These are phyloP conservation scores for Arxiozyma slooffiae DNA, from an alignment of 1,139 yeast genomes.

Conservation along the genomic window DNA sequence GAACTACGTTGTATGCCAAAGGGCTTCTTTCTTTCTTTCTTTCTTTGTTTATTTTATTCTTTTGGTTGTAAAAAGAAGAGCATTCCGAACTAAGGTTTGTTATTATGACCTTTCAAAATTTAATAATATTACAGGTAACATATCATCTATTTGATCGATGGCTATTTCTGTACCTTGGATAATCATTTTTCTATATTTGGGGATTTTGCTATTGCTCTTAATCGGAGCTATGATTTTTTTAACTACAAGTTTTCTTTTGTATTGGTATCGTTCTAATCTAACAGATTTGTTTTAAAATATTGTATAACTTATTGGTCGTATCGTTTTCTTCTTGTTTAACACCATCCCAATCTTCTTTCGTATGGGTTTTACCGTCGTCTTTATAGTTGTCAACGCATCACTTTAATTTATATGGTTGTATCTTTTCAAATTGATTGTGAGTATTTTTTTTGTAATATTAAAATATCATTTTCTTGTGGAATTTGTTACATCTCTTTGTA, in stretches of 20 bases:
- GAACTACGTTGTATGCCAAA: too few relatives aligned
- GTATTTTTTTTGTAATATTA: constrained; percentile 27
- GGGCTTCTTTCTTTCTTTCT: too few relatives aligned
- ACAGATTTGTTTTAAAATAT: constrained; percentile 31
- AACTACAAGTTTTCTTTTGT: constrained; percentile 37
- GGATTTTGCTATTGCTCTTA: constrained; percentile 48
- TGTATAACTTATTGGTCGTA: constrained; percentile 13
- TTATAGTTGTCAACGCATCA: constrained; percentile 20
- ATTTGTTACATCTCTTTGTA: constrained; percentile 35
- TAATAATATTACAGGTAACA: constrained; percentile 27
- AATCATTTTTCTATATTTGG: constrained; percentile 71
- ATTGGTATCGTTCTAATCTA: constrained; percentile 40
- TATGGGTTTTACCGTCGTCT: constrained; percentile 22
- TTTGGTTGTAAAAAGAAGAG: not conserved
- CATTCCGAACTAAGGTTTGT: not conserved
- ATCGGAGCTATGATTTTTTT: constrained; percentile 37
- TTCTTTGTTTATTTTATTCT: too few relatives aligned
- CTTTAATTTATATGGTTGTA: constrained; percentile 48
- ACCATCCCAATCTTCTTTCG: constrained; percentile 20
- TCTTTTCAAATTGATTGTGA: constrained; percentile 40
- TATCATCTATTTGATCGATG: constrained; percentile 47
- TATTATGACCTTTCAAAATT: constrained; percentile 17
- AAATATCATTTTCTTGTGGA: constrained; percentile 26
- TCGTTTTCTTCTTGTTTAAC: constrained; percentile 11
- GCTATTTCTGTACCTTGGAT: constrained; percentile 76